Evolutionary conservation across 345 rosid species (phyloP), one percentile per base, ranked within the genome.

Genomic region (Eucalyptus shirleyi): DNA sequence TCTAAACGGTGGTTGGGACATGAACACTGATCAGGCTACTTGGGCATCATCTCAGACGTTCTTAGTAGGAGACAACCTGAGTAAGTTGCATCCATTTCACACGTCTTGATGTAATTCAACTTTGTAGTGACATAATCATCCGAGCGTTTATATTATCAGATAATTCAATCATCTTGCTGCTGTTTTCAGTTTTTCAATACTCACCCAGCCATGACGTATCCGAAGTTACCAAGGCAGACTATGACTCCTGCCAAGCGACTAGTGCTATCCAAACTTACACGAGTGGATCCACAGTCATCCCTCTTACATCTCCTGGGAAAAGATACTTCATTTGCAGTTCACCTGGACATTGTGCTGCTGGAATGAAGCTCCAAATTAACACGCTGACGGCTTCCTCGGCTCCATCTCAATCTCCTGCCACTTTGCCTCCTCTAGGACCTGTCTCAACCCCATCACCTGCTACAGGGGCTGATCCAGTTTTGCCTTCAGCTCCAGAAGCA

Each of bases 251-350:
- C 88, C 87, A 86, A 60, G 59, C 86, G 17, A 88, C 65, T 8
- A 86, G 45, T 55, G 87, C 91, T 24, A 86, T 90, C 32, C 87
- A 86, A 82, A 50, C 80, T 23, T 88, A 88, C 65, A 67, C 59
- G 5, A 88, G 88, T 45, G 91, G 91, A 18, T 32, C 86, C 45
- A 53, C 88, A 11, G 60, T 47, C 44, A 69, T 90, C 32, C 87
- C 91, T 53, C 91, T 90, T 13, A 17, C 86, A 12, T n/a, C 91
- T 86, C 87, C 88, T 21, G 91, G 91, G 59, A 90, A 90, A 50
- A 90, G 90, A 62, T 90, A 90, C 88, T 90, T 90, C 90, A 86
- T 90, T 55, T 90, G 91, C 53, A 51, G 88, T 30, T 86, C 72
- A 32, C 80, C 88, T 23, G 88, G 90, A 88, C 91, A 90, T 28